Evolutionary conservation across 768 basidiomycete genomes (phyloP).

Genomic region (Lactarius quietus): DNA sequence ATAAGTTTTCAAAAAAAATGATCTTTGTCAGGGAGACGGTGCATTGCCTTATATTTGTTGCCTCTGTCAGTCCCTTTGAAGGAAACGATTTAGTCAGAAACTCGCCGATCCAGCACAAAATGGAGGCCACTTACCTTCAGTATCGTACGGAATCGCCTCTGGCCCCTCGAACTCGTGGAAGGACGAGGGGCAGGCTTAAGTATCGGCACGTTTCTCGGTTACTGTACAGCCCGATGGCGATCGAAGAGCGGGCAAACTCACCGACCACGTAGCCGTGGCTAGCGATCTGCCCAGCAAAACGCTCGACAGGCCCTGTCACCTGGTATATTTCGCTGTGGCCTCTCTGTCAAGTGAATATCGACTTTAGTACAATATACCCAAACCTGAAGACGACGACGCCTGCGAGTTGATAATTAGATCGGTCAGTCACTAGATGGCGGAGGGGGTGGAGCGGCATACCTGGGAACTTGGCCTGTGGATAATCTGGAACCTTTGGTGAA

Average conservation of each 20-base stretch:
- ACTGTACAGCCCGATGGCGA: background rate
- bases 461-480: constrained; percentile 90
- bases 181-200: constrained; percentile 75
- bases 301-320: constrained; percentile 95
- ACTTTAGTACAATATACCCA: background rate
- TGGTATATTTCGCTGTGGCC: constrained; percentile 83
- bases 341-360: background rate
- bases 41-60: constrained; percentile 80
- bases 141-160: constrained; percentile 84
- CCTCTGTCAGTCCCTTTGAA: constrained; percentile 75
- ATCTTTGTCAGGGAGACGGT: background rate
- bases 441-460: constrained; percentile 39
- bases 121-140: constrained; percentile 52
- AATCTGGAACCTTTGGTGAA: constrained; percentile 71
- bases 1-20: background rate
- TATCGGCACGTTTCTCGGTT: background rate
- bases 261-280: constrained; percentile 84
- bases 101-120: background rate
- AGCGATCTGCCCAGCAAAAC: constrained; percentile 84
- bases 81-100: background rate
- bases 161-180: constrained; percentile 94
- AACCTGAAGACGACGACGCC: constrained; percentile 83
- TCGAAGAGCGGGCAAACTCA: constrained; percentile 34
- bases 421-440: background rate
- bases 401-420: constrained; percentile 30